Base-by-base conservation (phyloP, 108 stramenopile species). In the Schizochytrium sp. region DNA sequence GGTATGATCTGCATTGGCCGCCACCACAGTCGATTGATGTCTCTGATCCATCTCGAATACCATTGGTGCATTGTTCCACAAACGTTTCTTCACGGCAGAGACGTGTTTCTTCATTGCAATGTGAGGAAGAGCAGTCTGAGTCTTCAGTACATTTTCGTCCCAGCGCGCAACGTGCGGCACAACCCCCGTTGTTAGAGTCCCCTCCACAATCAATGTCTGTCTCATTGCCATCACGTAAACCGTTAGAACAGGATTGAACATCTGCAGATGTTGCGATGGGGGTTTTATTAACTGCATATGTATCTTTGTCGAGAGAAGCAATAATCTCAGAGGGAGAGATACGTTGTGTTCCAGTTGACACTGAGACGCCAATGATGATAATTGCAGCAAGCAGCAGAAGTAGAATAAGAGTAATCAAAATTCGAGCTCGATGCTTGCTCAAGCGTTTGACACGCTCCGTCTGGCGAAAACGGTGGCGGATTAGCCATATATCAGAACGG, bases 1-100 rank as follows among this genome's bases (percentile, higher is more conserved):
- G 2, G 53, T 55, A 83, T 10, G 76, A 83, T n/a, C 47, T n/a
- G 47, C 76, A 83, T 53, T 83, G 50, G 76, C 76, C 76, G 47
- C 76, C 76, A n/a, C 76, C 76, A 53, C 76, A 83, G 53, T 83
- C 76, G 53, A 83, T 83, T 47, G 50, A 47, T 5, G 76, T 83
- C 76, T 83, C 76, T 56, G 45, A 47, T n/a, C 76, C 76, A 40
- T 83, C 76, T n/a, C 76, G 76, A 55, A 83, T 55, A 5, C 76
- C 76, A 40, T 83, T 83, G 45, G 15, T 83, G 76, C 76, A 83
- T 28, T 83, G 76, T 53, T 83, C 76, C 76, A 47, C 49, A 2
- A 83, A 83, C 28, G 47, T 83, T 42, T 83, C 76, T n/a, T 40
- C n/a, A 38, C 76, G 1, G 28, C 76, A 83, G 47, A 17, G 76